Evolutionary conservation across 2,329 filamentous ascomycete species (phyloP).

Genomic region (Knoxdaviesia capensis): DNA sequence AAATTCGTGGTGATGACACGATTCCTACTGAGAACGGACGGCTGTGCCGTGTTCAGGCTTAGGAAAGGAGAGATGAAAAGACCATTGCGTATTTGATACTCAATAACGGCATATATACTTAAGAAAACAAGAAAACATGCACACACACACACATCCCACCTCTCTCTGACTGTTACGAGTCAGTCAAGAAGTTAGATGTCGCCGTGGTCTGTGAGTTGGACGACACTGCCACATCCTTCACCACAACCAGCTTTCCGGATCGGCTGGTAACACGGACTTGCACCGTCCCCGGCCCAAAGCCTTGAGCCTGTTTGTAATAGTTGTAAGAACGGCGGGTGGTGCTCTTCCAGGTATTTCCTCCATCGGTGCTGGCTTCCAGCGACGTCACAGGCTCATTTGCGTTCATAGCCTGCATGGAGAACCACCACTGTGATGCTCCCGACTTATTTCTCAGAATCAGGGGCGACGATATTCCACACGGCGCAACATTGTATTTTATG

Average conservation of each 20-base stretch:
- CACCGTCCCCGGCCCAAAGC: constrained; percentile 32
- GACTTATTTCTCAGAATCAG: constrained; percentile 23
- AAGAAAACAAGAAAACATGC: too few relatives aligned
- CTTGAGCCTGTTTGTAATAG: constrained; percentile 39
- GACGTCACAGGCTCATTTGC: constrained; percentile 31
- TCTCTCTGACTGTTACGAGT: too few relatives aligned
- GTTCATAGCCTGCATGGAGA: constrained; percentile 38
- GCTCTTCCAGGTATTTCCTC: constrained; percentile 34
- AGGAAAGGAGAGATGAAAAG: neutral
- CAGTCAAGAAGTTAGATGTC: constrained; percentile 12
- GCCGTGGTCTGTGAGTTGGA: constrained; percentile 12
- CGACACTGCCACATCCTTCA: constrained; percentile 26
- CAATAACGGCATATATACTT: too few relatives aligned
- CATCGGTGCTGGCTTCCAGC: constrained; percentile 40
- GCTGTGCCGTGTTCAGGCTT: constrained; percentile 11
- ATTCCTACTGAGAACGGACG: constrained; percentile 15
- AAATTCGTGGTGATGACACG: constrained; percentile 12
- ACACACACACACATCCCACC: too few relatives aligned
- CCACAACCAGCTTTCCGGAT: constrained; percentile 26
- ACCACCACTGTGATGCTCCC: constrained; percentile 21
- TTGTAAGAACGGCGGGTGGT: constrained; percentile 35
- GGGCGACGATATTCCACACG: constrained; percentile 20
- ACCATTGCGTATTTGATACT: too few relatives aligned
- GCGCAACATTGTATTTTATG: constrained; percentile 16
- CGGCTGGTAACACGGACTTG: constrained; percentile 33